These are phyloP conservation scores for Anisogramma anomala DNA, from an alignment of 2,329 filamentous ascomycete genomes.

Conservation along the genomic window DNA sequence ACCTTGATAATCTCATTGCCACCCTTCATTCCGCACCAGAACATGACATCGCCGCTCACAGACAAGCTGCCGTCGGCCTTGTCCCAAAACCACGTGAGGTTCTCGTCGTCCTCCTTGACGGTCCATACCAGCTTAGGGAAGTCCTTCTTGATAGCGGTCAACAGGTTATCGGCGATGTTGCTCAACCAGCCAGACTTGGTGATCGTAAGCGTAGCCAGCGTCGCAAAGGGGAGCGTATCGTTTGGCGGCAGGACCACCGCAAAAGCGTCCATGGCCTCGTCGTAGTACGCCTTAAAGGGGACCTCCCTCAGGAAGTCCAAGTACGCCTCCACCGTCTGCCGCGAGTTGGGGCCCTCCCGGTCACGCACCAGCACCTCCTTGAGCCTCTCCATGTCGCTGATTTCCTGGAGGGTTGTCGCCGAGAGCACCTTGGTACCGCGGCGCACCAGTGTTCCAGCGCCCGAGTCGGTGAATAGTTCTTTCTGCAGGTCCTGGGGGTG, in stretches of 20 bases:
- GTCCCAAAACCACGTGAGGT: slow-evolving; percentile 95
- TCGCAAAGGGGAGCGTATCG: slow-evolving; percentile 57
- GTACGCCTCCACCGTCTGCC: slow-evolving; percentile 76
- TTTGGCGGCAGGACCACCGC: slow-evolving; percentile 73
- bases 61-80: slow-evolving; percentile 89
- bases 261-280: slow-evolving; percentile 86
- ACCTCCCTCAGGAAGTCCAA: slow-evolving; percentile 64
- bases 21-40: slow-evolving; percentile 86
- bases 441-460: slow-evolving; percentile 84
- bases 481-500: slow-evolving; percentile 93
- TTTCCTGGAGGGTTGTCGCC: slow-evolving; percentile 58
- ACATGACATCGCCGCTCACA: slow-evolving; percentile 76
- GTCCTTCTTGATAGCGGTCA: slow-evolving; percentile 86
- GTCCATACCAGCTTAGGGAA: slow-evolving; percentile 88
- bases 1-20: slow-evolving; percentile 71
- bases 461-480: slow-evolving; percentile 92
- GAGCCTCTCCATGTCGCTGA: slow-evolving; percentile 63
- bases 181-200: slow-evolving; percentile 91
- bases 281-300: slow-evolving; percentile 86
- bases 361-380: slow-evolving; percentile 76
- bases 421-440: slow-evolving; percentile 81
- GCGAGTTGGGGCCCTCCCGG: slow-evolving; percentile 68
- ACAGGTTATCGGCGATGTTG: slow-evolving; percentile 91
- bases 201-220: slow-evolving; percentile 81
- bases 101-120: slow-evolving; percentile 92